A percentile compares a stretch with the other conserved stretches of the same genome.
These are phyloP conservation scores for Monosporascus sp. DNA, from an alignment of 2,329 filamentous ascomycete species.

Conservation along the genomic window DNA sequence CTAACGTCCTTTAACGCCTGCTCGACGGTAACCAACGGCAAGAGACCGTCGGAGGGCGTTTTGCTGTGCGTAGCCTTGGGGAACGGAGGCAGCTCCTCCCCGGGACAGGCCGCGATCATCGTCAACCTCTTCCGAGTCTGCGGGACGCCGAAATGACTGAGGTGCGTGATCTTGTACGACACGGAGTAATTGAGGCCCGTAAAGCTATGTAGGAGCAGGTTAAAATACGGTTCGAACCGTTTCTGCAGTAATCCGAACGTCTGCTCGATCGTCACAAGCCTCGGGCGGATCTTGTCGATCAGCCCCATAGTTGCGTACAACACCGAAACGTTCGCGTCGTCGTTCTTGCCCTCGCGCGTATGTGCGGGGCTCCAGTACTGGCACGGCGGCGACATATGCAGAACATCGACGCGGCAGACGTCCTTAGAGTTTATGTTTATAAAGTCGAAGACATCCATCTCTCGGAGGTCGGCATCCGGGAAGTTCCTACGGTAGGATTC, in stretches of 20 bases:
- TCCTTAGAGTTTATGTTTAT: constrained; percentile 34
- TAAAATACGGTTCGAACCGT: constrained; percentile 48
- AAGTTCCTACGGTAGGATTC: constrained; percentile 57
- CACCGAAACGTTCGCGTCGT: constrained; percentile 60
- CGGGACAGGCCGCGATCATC: constrained; percentile 56
- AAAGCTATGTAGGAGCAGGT: constrained; percentile 55
- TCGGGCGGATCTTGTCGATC: constrained; percentile 51
- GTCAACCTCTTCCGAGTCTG: constrained; percentile 46
- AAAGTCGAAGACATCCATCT: constrained; percentile 42
- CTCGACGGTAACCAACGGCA: constrained; percentile 34
- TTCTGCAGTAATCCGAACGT: constrained; percentile 59
- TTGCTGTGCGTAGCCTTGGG: constrained; percentile 55
- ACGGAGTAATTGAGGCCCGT: constrained; percentile 62
- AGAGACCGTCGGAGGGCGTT: constrained; percentile 20
- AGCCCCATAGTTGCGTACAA: constrained; percentile 46
- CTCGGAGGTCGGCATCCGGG: constrained; percentile 37
- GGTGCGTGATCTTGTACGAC: constrained; percentile 55
- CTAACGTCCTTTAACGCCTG: constrained; percentile 31
- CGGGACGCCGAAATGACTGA: constrained; percentile 44
- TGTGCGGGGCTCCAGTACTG: constrained; percentile 68
- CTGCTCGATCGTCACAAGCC: constrained; percentile 71
- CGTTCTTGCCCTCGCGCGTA: constrained; percentile 49
- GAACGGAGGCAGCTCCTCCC: constrained; percentile 62
- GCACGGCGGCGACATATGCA: constrained; percentile 72
- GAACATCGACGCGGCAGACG: constrained; percentile 48